A percentile compares a stretch with the other conserved stretches of the same genome.
These are phyloP conservation scores for Solanum aculeatissimum DNA, from an alignment of 305 asterid species.

Conservation along the genomic window DNA sequence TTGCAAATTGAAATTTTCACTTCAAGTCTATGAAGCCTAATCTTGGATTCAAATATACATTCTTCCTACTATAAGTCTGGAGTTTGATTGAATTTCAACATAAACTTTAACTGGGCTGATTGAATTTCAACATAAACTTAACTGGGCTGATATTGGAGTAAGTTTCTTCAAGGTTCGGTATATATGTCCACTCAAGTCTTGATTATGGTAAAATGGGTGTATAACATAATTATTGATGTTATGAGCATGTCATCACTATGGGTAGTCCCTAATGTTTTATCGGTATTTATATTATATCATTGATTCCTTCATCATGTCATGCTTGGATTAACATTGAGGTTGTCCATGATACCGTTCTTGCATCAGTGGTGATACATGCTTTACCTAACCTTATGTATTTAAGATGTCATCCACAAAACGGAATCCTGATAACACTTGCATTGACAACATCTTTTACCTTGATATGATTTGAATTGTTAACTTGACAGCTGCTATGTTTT, in stretches of 20 bases:
- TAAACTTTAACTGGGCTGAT: not conserved
- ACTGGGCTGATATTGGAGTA: not conserved
- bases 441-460: not conserved
- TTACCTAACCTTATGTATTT: not conserved
- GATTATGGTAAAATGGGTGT: not conserved
- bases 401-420: not conserved
- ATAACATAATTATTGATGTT: no score
- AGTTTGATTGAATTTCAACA: not conserved
- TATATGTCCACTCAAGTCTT: not conserved
- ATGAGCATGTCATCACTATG: not conserved
- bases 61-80: not conserved
- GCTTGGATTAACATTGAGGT: not conserved
- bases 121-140: not conserved
- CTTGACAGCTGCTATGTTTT: not conserved
- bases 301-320: not conserved
- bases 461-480: not conserved
- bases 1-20: not conserved
- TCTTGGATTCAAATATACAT: not conserved
- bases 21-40: not conserved
- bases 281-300: not conserved
- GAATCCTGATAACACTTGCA: not conserved
- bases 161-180: not conserved
- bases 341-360: not conserved
- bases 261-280: not conserved
- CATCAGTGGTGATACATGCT: not conserved